Evolutionary conservation across 768 basidiomycete genomes (phyloP), one percentile per base, ranked within the genome.

Genomic region (Amanita rimosa): DNA sequence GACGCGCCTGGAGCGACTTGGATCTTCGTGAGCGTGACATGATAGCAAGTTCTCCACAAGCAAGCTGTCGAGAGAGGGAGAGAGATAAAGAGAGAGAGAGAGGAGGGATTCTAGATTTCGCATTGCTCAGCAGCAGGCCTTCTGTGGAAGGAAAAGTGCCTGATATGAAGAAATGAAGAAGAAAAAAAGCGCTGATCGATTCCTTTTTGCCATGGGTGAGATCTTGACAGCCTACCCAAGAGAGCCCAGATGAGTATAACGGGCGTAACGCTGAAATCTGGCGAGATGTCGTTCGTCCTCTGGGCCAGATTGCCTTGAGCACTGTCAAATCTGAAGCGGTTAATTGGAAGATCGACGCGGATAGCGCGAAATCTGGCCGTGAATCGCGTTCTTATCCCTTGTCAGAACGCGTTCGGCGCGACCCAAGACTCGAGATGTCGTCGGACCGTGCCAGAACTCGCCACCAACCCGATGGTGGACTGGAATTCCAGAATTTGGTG

Each of bases 101-200:
- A n/a, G n/a, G n/a, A n/a, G n/a, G n/a, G n/a, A 10, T 26, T 10
- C 24, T 11, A 42, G 41, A 43, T 43, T 43, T 45, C 44, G 26
- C 42, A 26, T 35, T 22, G 19, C 1, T 10, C 31, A 21, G n/a
- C n/a, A n/a, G n/a, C n/a, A n/a, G n/a, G n/a, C n/a, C n/a, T n/a
- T n/a, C n/a, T n/a, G n/a, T n/a, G 44, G 19, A 26, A 27, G 26
- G 26, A 26, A n/a, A n/a, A 22, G 21, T 45, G 44, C 27, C 44
- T 7, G 1, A 13, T 19, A 35, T 9, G 44, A 34, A 21, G 17
- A 17, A 11, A 45, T 33, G 27, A 26, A 45, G n/a, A n/a, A n/a
- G n/a, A 24, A 24, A 24, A 45, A 29, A 45, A 21, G 21, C 44
- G 44, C 44, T 17, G 44, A 45, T 45, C 44, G 44, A 45, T 45